These are phyloP conservation scores for Leccinum laetum DNA, from an alignment of 1,284 basidiomycete species.

Conservation along the genomic window DNA sequence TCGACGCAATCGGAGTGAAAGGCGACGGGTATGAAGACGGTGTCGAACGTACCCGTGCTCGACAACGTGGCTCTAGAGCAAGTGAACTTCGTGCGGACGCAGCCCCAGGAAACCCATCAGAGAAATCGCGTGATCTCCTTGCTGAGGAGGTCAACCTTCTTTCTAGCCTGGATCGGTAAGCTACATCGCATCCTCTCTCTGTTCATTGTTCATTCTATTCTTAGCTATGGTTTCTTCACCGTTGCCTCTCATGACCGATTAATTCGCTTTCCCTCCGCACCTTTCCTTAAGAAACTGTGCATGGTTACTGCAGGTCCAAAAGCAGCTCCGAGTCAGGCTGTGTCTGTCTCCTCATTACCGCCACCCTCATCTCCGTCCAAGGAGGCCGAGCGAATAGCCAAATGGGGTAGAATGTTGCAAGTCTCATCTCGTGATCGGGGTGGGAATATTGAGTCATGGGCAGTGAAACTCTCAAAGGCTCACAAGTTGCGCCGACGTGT, in stretches of 20 bases:
- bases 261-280: slow-evolving; percentile 61
- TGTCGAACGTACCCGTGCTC: slow-evolving; percentile 90
- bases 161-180: slow-evolving; percentile 79
- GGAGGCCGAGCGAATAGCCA: slow-evolving; percentile 74
- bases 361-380: slow-evolving; percentile 50
- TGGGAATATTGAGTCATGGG: slow-evolving; percentile 79
- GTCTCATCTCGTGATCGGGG: slow-evolving; percentile 69
- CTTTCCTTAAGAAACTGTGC: slow-evolving; percentile 62
- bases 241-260: slow-evolving; percentile 78
- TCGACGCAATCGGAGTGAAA: slow-evolving; percentile 83
- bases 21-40: slow-evolving; percentile 94
- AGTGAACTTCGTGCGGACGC: slow-evolving; percentile 57
- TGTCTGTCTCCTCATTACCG: slow-evolving; percentile 47
- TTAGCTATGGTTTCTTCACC: slow-evolving; percentile 85
- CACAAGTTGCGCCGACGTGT: slow-evolving; percentile 70
- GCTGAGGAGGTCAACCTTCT: slow-evolving; percentile 68
- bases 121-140: slow-evolving; percentile 61
- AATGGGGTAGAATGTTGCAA: slow-evolving; percentile 89
- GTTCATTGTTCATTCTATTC: slow-evolving; percentile 16
- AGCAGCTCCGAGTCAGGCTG: slow-evolving; percentile 38
- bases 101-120: slow-evolving; percentile 54
- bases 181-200: slow-evolving; percentile 16
- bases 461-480: slow-evolving; percentile 61
- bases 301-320: slow-evolving; percentile 45
- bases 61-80: slow-evolving; percentile 58